These are phyloP conservation scores for Cymbopogon citratus DNA, from an alignment of 176 grass and related monocot genomes.

Conservation along the genomic window DNA sequence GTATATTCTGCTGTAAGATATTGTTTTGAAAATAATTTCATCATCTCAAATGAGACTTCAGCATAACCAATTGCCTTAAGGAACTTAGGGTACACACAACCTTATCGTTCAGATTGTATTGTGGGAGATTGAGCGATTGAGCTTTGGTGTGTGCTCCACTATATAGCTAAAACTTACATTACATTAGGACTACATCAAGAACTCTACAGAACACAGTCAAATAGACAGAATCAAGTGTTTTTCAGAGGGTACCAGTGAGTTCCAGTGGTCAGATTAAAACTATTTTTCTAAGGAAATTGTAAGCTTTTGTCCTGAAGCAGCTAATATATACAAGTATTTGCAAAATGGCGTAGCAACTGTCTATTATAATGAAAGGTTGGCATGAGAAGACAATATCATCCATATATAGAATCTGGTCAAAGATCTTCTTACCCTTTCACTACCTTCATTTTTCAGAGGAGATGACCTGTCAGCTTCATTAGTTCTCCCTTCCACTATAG, in stretches of 20 bases:
- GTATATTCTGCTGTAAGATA: background rate
- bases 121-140: background rate
- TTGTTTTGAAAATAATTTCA: background rate
- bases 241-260: background rate
- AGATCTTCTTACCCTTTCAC: constrained; percentile 1
- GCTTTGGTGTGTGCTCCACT: background rate
- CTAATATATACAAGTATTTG: background rate
- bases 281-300: too few species aligned
- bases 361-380: background rate
- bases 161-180: background rate
- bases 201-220: background rate
- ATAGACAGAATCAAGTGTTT: background rate
- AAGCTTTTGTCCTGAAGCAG: background rate
- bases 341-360: background rate
- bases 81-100: too few species aligned
- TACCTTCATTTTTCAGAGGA: background rate
- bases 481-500: background rate
- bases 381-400: background rate
- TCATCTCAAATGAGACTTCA: background rate
- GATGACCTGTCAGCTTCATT: background rate
- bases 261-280: background rate
- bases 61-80: background rate
- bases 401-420: background rate
- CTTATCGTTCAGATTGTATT: background rate
- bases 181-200: background rate